Percentiles rank a stretch among this genome's conserved stretches.
phyloP scores from a whole-genome alignment of 768 basidiomycete species.

The Roridomyces roridus region DNA sequence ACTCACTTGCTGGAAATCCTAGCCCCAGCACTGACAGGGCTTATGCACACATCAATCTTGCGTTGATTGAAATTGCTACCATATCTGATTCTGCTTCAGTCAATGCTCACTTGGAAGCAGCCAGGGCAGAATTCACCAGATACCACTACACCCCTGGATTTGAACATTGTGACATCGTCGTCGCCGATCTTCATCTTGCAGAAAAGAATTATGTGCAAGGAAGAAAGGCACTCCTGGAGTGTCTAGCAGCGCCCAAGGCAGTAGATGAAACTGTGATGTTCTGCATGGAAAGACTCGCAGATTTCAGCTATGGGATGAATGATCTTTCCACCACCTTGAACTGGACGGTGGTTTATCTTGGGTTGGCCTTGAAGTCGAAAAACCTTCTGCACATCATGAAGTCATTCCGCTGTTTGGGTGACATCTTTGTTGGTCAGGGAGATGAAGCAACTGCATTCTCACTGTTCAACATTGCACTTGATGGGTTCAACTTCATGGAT shows the following conservation, averaged over 20 bases:
- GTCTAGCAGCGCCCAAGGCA: too few species aligned
- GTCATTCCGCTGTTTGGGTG: not conserved
- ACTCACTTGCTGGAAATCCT: slow-evolving; percentile 1
- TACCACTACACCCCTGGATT: too few species aligned
- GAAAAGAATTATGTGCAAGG: too few species aligned
- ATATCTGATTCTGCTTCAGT: not conserved
- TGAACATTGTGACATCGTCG: too few species aligned
- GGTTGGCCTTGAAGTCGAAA: not conserved
- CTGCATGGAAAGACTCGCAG: not conserved
- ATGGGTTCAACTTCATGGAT: not conserved
- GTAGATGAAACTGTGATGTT: too few species aligned
- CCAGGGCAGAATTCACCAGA: too few species aligned
- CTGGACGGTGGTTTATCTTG: not conserved
- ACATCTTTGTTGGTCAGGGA: not conserved
- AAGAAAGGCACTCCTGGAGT: too few species aligned
- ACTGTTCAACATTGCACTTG: not conserved
- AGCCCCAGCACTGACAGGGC: not conserved
- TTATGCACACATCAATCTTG: slow-evolving; percentile 7
- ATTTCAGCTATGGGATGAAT: not conserved
- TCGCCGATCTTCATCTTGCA: too few species aligned
- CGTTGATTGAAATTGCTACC: not conserved
- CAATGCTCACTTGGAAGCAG: too few species aligned
- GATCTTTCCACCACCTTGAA: not conserved
- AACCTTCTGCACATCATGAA: not conserved
- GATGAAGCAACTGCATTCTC: not conserved